Percentiles rank a stretch among this genome's conserved stretches.
phyloP scores from a whole-genome alignment of 176 grass and related monocot genomes.

The Hsuehochloa calcarea region DNA sequence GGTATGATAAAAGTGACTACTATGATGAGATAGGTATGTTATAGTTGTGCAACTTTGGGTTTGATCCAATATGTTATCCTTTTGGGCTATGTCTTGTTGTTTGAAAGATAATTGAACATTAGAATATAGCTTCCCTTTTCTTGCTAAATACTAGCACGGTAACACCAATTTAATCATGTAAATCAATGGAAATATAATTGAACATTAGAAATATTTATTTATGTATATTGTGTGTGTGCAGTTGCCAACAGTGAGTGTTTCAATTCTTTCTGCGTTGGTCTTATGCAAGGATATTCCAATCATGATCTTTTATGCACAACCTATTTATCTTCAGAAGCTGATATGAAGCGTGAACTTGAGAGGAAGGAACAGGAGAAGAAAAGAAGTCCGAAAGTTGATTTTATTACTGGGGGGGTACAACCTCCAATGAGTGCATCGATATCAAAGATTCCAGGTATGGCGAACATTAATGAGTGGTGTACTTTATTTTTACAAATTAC shows the following conservation, averaged over 20 bases:
- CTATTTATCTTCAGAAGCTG: constrained; percentile 61
- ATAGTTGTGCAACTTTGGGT: neutral
- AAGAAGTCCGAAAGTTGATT: constrained; percentile 77
- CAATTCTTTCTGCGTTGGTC: neutral
- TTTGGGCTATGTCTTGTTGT: neutral
- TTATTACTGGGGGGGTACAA: constrained; percentile 64
- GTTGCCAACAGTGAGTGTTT: neutral
- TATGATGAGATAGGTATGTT: constrained; percentile 81
- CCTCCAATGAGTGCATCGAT: constrained; percentile 38
- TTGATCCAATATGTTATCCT: constrained; percentile 24
- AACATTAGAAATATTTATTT: neutral
- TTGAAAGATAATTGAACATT: neutral
- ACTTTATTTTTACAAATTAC: constrained; percentile 16
- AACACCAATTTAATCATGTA: neutral
- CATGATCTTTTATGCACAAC: neutral
- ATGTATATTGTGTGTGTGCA: neutral
- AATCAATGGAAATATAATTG: neutral
- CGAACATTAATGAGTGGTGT: neutral
- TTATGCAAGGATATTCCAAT: neutral
- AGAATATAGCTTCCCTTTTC: neutral
- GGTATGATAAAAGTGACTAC: constrained; percentile 81
- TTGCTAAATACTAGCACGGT: neutral
- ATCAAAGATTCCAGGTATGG: constrained; percentile 69
- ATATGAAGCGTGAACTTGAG: constrained; percentile 89
- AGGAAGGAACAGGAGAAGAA: constrained; percentile 88